Evolutionary conservation across 2,329 filamentous ascomycete genomes (phyloP), one percentile per base, ranked within the genome.

Genomic region (Colletotrichum orbiculare): DNA sequence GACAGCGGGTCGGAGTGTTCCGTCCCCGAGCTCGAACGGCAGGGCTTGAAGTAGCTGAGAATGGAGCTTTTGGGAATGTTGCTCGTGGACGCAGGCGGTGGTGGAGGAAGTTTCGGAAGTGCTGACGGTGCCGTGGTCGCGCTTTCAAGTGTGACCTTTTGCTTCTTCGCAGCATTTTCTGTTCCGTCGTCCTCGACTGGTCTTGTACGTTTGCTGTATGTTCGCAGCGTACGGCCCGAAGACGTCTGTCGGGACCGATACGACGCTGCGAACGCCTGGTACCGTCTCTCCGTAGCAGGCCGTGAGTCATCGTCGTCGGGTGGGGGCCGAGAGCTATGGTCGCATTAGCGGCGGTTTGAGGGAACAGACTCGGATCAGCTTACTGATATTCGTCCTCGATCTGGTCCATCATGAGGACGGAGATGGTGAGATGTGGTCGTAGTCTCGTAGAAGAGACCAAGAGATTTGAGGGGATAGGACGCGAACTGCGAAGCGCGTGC

Each of bases 21-120:
- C 3, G 48, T 54, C 8, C 48, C 43, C 1, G 64, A 65, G 52
- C 60, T 67, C 5, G 68, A 67, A 5, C 63, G 68, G 47, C 63
- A 64, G 2, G 75, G 79, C 42, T 77, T 77, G 68, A 82, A 82
- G 64, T 81, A 82, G 59, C 69, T 76, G 52, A 81, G 66, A 6
- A 82, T 82, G 0, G 79, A 80, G 0, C 73, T 71, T 54, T 76
- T 79, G 58, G 71, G 56, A 6, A 67, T 65, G 6, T 56, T 68
- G 50, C 52, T 68, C 9, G 62, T 15, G 9, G 59, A 41, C 6
- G 64, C 38, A 8, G 41, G n/a, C 3, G 45, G 46, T 15, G 54
- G 35, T 1, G 50, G 57, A n/a, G 43, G 53, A 10, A 55, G 33
- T 2, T 17, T 52, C 8, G 63, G 53, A 1, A 55, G 48, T n/a